Evolutionary conservation across 1,284 basidiomycete genomes (phyloP).

Genomic region (Heterobasidion parviporum): DNA sequence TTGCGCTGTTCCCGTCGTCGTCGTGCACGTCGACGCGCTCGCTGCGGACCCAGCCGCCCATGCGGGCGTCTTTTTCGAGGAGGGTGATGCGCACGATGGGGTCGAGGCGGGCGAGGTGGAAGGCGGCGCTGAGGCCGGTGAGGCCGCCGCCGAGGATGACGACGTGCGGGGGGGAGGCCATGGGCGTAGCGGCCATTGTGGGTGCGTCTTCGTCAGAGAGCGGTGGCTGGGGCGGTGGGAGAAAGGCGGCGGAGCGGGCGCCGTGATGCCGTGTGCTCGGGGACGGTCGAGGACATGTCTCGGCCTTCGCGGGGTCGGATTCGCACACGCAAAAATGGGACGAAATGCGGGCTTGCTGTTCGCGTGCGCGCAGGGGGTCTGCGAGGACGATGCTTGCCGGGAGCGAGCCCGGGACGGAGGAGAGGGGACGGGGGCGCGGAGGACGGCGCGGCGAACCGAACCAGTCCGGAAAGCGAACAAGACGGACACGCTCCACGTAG

Average conservation of each 20-base stretch:
- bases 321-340: too few relatives aligned
- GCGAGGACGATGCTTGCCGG: too few relatives aligned
- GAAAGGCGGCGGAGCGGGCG: background rate
- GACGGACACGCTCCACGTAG: too few relatives aligned
- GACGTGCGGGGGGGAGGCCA: conserved; percentile 28
- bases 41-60: conserved; percentile 83
- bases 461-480: background rate
- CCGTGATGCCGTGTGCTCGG: background rate
- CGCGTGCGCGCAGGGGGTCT: too few relatives aligned
- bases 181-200: background rate
- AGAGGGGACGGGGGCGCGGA: too few relatives aligned
- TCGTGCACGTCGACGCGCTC: conserved; percentile 42
- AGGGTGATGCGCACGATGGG: conserved; percentile 54
- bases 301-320: too few relatives aligned
- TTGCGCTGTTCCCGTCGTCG: conserved; percentile 25
- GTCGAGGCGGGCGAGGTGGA: conserved; percentile 64
- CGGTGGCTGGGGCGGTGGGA: background rate
- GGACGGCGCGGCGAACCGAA: background rate
- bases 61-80: conserved; percentile 53
- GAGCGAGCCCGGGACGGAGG: too few relatives aligned
- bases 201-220: background rate
- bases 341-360: too few relatives aligned
- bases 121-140: conserved; percentile 76
- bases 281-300: background rate
- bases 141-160: conserved; percentile 79